These are phyloP conservation scores for Trichoderma sp. DNA, from an alignment of 2,329 filamentous ascomycete species.

Conservation along the genomic window DNA sequence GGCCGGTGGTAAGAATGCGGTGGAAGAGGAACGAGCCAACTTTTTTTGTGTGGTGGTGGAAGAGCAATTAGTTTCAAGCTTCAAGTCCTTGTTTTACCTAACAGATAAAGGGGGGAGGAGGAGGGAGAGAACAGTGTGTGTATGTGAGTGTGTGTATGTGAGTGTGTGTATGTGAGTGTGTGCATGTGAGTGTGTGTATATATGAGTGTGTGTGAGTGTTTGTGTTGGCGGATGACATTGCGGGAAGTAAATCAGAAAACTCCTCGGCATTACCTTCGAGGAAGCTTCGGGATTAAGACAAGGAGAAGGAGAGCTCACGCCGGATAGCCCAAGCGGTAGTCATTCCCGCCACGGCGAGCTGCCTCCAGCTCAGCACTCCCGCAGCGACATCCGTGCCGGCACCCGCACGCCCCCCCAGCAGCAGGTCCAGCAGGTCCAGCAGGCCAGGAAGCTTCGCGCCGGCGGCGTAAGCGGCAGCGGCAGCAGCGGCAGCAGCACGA, in stretches of 20 bases:
- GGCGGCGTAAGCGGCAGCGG: constrained; percentile 35
- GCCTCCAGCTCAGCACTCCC: constrained; percentile 54
- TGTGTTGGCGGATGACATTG: not conserved
- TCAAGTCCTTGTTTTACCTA: not conserved
- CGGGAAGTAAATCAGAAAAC: not conserved
- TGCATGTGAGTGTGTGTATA: not conserved
- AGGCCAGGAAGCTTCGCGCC: constrained; percentile 35
- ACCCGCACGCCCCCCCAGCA: constrained; percentile 42
- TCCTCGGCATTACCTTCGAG: not conserved
- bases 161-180: not conserved
- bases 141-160: not conserved
- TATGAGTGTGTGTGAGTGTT: not conserved
- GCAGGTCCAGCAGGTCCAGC: constrained; percentile 45
- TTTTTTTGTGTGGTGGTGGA: not conserved
- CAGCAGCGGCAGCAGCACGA: constrained; percentile 41
- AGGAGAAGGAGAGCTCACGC: constrained; percentile 40
- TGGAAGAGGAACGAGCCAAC: constrained; percentile 64
- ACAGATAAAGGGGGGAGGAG: not conserved
- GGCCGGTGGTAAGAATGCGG: constrained; percentile 56
- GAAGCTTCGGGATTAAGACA: not conserved
- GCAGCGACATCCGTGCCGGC: constrained; percentile 27
- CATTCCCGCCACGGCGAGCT: constrained; percentile 39
- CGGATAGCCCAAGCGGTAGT: constrained; percentile 57
- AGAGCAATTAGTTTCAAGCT: constrained; percentile 3
- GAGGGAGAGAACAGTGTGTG: not conserved